Percentiles rank a stretch among this genome's conserved stretches.
Evolutionary conservation across 345 rosid species (phyloP).

Genomic region (Populus nigra): DNA sequence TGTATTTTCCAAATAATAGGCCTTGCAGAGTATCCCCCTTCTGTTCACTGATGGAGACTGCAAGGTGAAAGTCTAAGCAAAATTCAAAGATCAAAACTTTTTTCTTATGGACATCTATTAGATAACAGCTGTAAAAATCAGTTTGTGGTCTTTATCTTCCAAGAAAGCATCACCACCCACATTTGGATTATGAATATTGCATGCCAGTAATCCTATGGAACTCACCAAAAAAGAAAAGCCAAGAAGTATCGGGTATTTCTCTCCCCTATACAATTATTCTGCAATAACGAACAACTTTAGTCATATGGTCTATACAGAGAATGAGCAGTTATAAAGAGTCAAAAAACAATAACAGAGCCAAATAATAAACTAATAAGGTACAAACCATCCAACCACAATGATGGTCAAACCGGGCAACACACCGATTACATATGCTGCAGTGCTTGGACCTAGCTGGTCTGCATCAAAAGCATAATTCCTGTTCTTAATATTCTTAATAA

Average conservation of each 20-base stretch:
- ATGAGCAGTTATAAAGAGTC: not conserved
- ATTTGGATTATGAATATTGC: not conserved
- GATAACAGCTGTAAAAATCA: not conserved
- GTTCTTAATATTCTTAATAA: not conserved
- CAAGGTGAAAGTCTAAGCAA: not conserved
- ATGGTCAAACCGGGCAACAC: slow-evolving; percentile 96
- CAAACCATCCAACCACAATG: slow-evolving; percentile 98
- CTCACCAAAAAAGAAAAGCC: slow-evolving; percentile 97
- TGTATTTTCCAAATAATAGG: too few relatives aligned
- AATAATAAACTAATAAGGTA: not conserved
- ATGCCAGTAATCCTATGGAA: slow-evolving; percentile 13
- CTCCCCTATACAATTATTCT: slow-evolving; percentile 96
- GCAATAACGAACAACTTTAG: slow-evolving; percentile 29
- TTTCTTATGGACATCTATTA: not conserved
- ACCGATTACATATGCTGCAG: slow-evolving; percentile 84
- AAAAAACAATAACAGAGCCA: not conserved
- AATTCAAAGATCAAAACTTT: too few relatives aligned
- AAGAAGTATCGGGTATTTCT: slow-evolving; percentile 76
- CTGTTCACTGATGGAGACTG: too few relatives aligned
- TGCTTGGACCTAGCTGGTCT: slow-evolving; percentile 99
- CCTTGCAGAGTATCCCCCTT: too few relatives aligned
- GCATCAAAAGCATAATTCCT: slow-evolving; percentile 15
- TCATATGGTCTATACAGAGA: not conserved
- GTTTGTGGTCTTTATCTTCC: not conserved
- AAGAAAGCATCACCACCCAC: not conserved